Evolutionary conservation across 2,329 filamentous ascomycete species (phyloP), one percentile per base, ranked within the genome.

Genomic region (Xylaria sp.): DNA sequence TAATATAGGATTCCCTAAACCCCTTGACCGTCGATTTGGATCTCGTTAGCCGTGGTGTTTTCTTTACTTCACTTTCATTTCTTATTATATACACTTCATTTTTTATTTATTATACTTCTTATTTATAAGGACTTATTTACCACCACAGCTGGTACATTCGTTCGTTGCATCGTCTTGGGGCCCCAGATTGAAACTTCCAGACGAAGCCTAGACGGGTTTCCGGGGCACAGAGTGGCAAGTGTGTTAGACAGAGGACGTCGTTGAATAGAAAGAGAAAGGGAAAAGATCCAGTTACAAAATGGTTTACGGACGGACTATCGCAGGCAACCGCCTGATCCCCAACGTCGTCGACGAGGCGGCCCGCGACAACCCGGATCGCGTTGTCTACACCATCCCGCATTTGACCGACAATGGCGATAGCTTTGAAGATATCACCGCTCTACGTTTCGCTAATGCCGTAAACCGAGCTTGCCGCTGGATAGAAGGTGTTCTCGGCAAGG

Each of bases 291-390:
- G 28, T 40, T 23, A 6, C 46, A 60, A 47, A 17, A 69, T 69
- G 67, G 58, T 64, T 42, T 57, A 61, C 57, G 45, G 45, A 14
- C 61, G 61, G 21, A 53, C 47, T 42, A 42, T 67, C 23, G 61
- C 61, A 8, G 67, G 67, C 42, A 65, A 66, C 55, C 67, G 67
- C 56, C 61, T 69, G 31, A 68, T 69, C 21, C 67, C 67, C 25
- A 67, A 63, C n/a, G 67, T 69, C 50, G 64, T 69, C 58, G 67
- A 69, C 54, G 64, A 68, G 51, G 66, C 64, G 2, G 67, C 67
- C 40, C 67, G 66, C 33, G 66, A 67, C 21, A 59, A 54, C 25
- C 67, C 67, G 23, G 63, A 69, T 38, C 67, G 53, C 21, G 61
- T 68, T 35, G 67, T 69, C 25, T 69, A 69, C 53, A 69, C 67